Conservation (phyloP, 1,139 yeast genomes). For the Pneumocystis carinii region DNA sequence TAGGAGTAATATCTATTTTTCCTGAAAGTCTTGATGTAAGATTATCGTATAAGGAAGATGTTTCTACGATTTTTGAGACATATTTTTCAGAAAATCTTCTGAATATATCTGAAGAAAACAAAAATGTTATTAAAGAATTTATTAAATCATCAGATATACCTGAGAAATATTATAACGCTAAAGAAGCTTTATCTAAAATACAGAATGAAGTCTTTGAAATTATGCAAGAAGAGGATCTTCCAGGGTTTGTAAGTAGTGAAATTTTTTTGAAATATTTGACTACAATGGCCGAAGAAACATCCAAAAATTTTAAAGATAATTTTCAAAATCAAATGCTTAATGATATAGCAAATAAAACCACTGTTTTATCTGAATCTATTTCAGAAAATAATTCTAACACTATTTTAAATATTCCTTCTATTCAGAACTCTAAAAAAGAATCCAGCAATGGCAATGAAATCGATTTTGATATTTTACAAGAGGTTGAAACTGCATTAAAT, state of each 20-base stretch:
- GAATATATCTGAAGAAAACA: slow-evolving; percentile 15
- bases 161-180: slow-evolving; percentile 1
- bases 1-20: slow-evolving; percentile 10
- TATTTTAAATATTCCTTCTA: neutral
- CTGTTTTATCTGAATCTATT: neutral
- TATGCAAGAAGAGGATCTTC: slow-evolving; percentile 3
- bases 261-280: slow-evolving; percentile 6
- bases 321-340: neutral
- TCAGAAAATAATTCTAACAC: neutral
- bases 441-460: neutral
- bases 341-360: neutral
- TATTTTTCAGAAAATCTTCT: slow-evolving; percentile 26
- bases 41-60: slow-evolving; percentile 20
- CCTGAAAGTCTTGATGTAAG: slow-evolving; percentile 15
- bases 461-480: slow-evolving; percentile 1
- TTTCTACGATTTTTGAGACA: slow-evolving; percentile 30
- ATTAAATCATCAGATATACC: slow-evolving; percentile 14
- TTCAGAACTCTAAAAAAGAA: neutral
- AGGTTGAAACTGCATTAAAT: neutral
- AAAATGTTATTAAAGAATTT: slow-evolving; percentile 19
- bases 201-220: slow-evolving; percentile 2
- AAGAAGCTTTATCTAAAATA: neutral
- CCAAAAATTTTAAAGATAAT: neutral
- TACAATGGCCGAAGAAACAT: neutral
- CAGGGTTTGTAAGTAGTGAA: slow-evolving; percentile 3